Evolutionary conservation across 2,329 filamentous ascomycete species (phyloP), one percentile per base, ranked within the genome.

Genomic region (Colletotrichum paranaense): DNA sequence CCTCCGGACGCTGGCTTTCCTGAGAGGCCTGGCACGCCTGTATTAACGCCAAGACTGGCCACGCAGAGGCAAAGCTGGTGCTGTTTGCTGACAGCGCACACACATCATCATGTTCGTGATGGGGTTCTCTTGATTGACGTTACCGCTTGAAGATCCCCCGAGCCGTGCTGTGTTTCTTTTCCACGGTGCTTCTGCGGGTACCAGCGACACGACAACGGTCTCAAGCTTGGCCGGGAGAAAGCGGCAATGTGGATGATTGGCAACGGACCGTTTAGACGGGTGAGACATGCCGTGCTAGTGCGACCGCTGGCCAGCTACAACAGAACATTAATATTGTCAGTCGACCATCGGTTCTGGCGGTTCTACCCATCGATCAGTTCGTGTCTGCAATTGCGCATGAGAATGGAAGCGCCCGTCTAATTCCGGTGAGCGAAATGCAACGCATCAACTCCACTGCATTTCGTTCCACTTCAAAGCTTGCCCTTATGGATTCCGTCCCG

Each of bases 171-270:
- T 64, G 49, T 64, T 55, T 42, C 2, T 56, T 42, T 62, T 62
- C 16, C 67, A 56, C 60, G 62, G 56, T 60, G 22, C 68, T 30
- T 38, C 5, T 64, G 67, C 49, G 68, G 67, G 30, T 62, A 67
- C 49, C 42, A 32, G 62, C 72, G 72, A 72, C 60, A 73, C 71
- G 26, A 71, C 30, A 66, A 68, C 62, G 62, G 72, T 63, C 62
- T 72, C 57, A 49, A 35, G 52, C 62, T 63, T 58, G 72, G 68
- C 63, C 72, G 68, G 62, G 60, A 64, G 35, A 67, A 38, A 67
- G 68, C 72, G 68, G 72, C 68, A 74, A 72, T 22, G 62, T n/a
- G 62, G 35, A 74, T 72, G 72, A 74, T 72, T 74, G 68, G 72
- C 62, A 62, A 26, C 49, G 52, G 28, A 12, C 35, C 52, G 52